Percentiles rank a stretch among this genome's conserved stretches.
These are phyloP conservation scores for Aspergillus ibericus DNA, from an alignment of 2,329 filamentous ascomycete genomes.

Conservation along the genomic window DNA sequence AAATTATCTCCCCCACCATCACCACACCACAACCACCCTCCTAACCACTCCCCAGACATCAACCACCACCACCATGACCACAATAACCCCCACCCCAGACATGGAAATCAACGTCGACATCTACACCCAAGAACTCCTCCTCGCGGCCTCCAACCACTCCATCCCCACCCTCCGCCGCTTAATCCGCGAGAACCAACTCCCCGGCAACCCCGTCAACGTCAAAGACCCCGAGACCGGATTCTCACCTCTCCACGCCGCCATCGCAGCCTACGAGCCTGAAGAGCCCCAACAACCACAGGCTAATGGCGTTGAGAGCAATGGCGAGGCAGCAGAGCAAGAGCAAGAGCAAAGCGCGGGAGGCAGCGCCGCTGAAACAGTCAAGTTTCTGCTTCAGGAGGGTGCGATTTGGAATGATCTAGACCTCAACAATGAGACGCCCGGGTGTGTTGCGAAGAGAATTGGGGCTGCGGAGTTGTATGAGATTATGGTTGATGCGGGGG, in stretches of 20 bases:
- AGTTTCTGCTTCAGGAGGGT: slow-evolving; percentile 78
- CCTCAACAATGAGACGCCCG: slow-evolving; percentile 81
- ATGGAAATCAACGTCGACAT: slow-evolving; percentile 38
- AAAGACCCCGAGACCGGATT: slow-evolving; percentile 84
- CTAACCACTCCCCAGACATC: slow-evolving; percentile 6
- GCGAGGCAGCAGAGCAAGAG: slow-evolving; percentile 11
- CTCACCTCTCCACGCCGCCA: slow-evolving; percentile 85
- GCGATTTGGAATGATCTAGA: slow-evolving; percentile 98
- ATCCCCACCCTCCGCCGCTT: slow-evolving; percentile 66
- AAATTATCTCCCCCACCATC: neutral
- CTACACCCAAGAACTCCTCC: slow-evolving; percentile 60
- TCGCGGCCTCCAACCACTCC: slow-evolving; percentile 68
- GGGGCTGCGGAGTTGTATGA: slow-evolving; percentile 72
- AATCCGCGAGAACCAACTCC: slow-evolving; percentile 53
- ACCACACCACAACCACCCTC: neutral
- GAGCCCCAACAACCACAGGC: slow-evolving; percentile 1
- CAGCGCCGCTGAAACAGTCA: slow-evolving; percentile 65
- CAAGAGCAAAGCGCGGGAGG: slow-evolving; percentile 50
- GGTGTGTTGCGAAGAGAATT: slow-evolving; percentile 74
- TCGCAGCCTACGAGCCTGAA: slow-evolving; percentile 65
- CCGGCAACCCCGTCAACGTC: slow-evolving; percentile 63
- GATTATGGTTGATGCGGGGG: slow-evolving; percentile 82
- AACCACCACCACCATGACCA: neutral
- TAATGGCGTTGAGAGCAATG: slow-evolving; percentile 26
- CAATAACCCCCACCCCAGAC: slow-evolving; percentile 19